Base-by-base conservation (phyloP, 352 stramenopile genomes). In the Phytopythium helicoides region DNA sequence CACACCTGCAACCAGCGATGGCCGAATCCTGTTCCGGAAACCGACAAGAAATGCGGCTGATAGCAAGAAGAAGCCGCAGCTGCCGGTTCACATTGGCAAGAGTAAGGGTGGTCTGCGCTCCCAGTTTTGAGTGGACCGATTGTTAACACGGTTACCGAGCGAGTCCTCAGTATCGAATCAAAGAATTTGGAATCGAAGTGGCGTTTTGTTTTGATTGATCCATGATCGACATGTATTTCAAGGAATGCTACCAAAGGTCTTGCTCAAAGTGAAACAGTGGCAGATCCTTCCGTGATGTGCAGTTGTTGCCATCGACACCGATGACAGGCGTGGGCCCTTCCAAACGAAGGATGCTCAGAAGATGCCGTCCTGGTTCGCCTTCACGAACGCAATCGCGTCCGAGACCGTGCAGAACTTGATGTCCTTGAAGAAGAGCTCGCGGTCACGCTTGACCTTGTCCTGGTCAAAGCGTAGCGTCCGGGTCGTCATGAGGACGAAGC, bases 31-130 rank as follows among this genome's bases (percentile, higher is more conserved):
- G 25, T 92, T 92, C 54, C 77, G 82, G 12, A 89, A 89, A 59
- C 82, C 82, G 6, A 56, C 58, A 6, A 47, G 38, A n/a, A 67
- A 35, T 18, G 3, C 18, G 7, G 45, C 11, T 14, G 19, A 21
- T 54, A 69, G 41, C 62, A 57, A 26, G 47, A 22, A 52, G 35
- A 86, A 73, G 34, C 35, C 71, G 1, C 78, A 76, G 33, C 56
- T 90, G n/a, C 82, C 82, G 0, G 77, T 92, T 21, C 77, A 90
- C 41, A 87, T 90, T 58, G 82, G 82, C 40, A 92, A 92, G 56
- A 89, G 73, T 63, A 92, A 90, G 71, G 82, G 82, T 21, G 82
- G 82, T 0, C 37, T 92, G 8, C 80, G 80, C 19, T 90, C 79
- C 15, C 82, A 92, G 49, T 92, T 92, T 58, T 92, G 46, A 59